These are phyloP conservation scores for Saccharomyces pastorianus DNA, from an alignment of 1,139 yeast genomes.

Conservation along the genomic window DNA sequence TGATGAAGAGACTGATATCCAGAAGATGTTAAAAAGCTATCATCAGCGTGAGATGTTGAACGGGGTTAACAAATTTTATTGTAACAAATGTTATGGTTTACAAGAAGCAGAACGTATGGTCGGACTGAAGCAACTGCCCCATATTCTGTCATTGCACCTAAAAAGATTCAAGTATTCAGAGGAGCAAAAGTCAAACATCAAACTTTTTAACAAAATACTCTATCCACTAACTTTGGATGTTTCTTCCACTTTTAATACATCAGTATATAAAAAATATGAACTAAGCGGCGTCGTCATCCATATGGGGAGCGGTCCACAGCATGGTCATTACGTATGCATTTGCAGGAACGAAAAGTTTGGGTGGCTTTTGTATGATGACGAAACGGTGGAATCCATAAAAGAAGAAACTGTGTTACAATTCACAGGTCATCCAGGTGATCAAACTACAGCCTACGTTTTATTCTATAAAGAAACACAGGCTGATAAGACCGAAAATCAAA, in stretches of 20 bases:
- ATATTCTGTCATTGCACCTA: constrained; percentile 70
- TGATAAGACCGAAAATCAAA: background rate
- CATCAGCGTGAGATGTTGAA: constrained; percentile 79
- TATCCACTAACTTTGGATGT: constrained; percentile 71
- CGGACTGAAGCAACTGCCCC: constrained; percentile 70
- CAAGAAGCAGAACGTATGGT: constrained; percentile 96
- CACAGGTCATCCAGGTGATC: constrained; percentile 81
- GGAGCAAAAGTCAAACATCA: constrained; percentile 69
- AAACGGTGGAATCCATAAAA: constrained; percentile 82
- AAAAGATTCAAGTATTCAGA: constrained; percentile 91
- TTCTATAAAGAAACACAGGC: constrained; percentile 48
- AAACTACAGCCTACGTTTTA: constrained; percentile 85
- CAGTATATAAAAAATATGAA: constrained; percentile 53
- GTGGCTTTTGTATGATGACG: constrained; percentile 93
- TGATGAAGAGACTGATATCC: constrained; percentile 66
- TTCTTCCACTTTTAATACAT: constrained; percentile 57
- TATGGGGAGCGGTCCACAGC: constrained; percentile 96
- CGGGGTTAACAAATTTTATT: constrained; percentile 84
- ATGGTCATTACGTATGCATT: constrained; percentile 88
- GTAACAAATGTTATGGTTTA: constrained; percentile 81
- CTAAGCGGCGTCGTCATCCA: constrained; percentile 83
- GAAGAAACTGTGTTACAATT: constrained; percentile 78
- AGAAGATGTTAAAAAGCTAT: constrained; percentile 68
- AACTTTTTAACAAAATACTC: constrained; percentile 74
- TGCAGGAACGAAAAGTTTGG: constrained; percentile 74